Percentiles rank a stretch among this genome's conserved stretches.
Conservation (phyloP, 768 basidiomycete genomes). For the Rhizopogon rudus region DNA sequence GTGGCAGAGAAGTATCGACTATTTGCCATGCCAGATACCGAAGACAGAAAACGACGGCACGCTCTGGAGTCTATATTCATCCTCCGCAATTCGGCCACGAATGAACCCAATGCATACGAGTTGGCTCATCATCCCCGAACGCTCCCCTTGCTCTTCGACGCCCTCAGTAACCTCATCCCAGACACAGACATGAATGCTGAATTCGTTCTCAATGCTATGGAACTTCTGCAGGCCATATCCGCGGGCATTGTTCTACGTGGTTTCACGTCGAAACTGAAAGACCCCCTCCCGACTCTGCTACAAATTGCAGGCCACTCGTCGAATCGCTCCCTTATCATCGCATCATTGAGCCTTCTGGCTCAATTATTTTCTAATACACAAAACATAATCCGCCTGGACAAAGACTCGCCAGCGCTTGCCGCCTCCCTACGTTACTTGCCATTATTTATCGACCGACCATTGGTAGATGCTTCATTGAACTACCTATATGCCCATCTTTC, state of each 20-base stretch:
- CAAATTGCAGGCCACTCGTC: constrained; percentile 50
- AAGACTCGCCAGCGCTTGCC: constrained; percentile 54
- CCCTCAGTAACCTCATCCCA: constrained; percentile 56
- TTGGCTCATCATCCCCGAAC: constrained; percentile 57
- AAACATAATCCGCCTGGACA: constrained; percentile 49
- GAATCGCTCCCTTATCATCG: constrained; percentile 75
- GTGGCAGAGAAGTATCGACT: constrained; percentile 38
- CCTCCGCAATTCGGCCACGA: constrained; percentile 78
- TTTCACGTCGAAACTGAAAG: constrained; percentile 32
- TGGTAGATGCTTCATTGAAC: constrained; percentile 69
- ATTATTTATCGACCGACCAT: constrained; percentile 60
- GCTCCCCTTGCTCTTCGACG: constrained; percentile 58
- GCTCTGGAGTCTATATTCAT: constrained; percentile 85
- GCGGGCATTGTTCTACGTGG: constrained; percentile 33
- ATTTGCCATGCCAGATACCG: constrained; percentile 51
- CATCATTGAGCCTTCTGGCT: constrained; percentile 55
- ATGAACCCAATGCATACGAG: constrained; percentile 61
- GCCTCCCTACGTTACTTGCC: constrained; percentile 71
- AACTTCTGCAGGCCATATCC: constrained; percentile 64
- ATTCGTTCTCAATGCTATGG: constrained; percentile 65
- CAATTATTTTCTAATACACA: constrained; percentile 55
- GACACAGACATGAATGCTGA: constrained; percentile 66
- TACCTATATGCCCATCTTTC: constrained; percentile 75
- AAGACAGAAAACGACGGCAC: constrained; percentile 56
- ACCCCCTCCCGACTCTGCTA: constrained; percentile 55